Base-by-base conservation (phyloP, 805 yeast species). In the Pichia cephalocereana region DNA sequence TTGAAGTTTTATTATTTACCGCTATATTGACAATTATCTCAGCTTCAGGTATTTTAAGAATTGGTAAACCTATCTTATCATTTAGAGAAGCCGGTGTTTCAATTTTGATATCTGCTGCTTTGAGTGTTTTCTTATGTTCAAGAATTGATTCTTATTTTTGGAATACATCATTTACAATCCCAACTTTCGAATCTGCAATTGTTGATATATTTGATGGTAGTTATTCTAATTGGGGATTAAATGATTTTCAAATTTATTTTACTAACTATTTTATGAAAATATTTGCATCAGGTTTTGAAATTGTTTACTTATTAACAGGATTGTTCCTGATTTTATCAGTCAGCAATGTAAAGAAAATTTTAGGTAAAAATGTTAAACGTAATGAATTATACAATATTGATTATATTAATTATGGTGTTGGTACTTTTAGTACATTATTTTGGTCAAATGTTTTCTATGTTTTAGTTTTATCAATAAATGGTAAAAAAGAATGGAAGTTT, bases 401-500 rank as follows among this genome's bases (percentile, higher is more conserved):
- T 46, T 48, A 55, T 41, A 54, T 54, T 6, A 64, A 61, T 47
- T 60, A 62, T 27, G 59, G 61, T 15, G 57, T 60, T 23, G 57
- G 59, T 17, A 50, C 64, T 0, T 56, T 78, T 37, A 72, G 76
- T 39, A 64, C 80, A 7, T 58, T 82, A 28, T 70, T 76, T 2
- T 50, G 75, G 17, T 69, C 87, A 1, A 67, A 84, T 0, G 40
- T 81, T 1, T 45, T 76, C 15, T 90, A 70, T 59, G 71, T 89
- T n/a, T 52, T 69, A 2, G 57, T 79, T 6, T 74, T 89, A 75
- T 88, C 96, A 0, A 62, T 82, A 45, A 93, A 86, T 63, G 89
- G 93, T 3, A 97, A 91, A 58, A 91, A 91, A 62, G 98, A 91
- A 69, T 87, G 95, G 95, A 76, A 97, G 56, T 91, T 91, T 59